Evolutionary conservation across 306 rosid species (phyloP), one percentile per base, ranked within the genome.

Genomic region (Erythrophleum fordii): DNA sequence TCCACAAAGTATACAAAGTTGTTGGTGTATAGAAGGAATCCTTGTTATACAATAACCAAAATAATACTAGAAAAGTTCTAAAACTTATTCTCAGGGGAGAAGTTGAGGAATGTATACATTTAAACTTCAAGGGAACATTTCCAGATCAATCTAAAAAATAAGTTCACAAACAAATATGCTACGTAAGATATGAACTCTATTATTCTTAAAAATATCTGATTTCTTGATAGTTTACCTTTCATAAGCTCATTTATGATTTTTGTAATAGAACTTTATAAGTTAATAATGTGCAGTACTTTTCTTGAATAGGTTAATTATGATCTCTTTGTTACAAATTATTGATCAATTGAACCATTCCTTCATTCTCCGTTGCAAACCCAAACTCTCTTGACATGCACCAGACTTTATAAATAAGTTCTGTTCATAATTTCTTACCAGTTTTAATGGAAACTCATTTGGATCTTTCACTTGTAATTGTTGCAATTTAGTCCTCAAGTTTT

Each of bases 331-430:
- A 44, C 59, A n/a, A 41, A 69, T 48, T 52, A 37, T 55, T 37
- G 10, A 37, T 25, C 16, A 56, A 56, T 73, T 48, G 60, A 64
- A 48, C 62, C 8, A 62, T 80, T 73, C 75, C 72, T 39, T 51
- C 37, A 51, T 37, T 41, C 20, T 34, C 41, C 41, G 16, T 53
- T 22, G 31, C 39, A 17, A 28, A 0, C 23, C 64, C 4, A 37
- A 25, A 62, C 48, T 61, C 58, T 46, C 28, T 35, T 29, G 2
- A 72, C 16, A 23, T 64, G n/a, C 69, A 73, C 18, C 64, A 45
- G 10, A 34, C 52, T 79, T 60, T 17, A 55, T 65, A 26, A 65
- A 53, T 69, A 76, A 74, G 45, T 73, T 74, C 60, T 37, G n/a
- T 17, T 55, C 22, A 11, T 78, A 53, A 18, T 78, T 53, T 53